These are phyloP conservation scores for Hanseniaspora taiwanica DNA, from an alignment of 805 yeast species.

Conservation along the genomic window DNA sequence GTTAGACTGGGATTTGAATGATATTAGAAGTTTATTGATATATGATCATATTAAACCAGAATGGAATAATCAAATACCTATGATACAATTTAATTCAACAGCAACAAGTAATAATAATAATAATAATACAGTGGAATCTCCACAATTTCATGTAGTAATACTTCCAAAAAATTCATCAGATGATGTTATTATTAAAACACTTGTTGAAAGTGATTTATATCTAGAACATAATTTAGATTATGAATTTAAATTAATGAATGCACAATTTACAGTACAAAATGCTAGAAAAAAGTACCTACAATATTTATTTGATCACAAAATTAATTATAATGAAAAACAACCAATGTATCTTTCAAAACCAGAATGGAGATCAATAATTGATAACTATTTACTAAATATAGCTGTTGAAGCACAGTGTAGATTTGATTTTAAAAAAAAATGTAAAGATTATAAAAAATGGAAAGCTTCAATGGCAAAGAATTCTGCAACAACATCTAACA, in stretches of 20 bases:
- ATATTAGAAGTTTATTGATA: slow-evolving; percentile 49
- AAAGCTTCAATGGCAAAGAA: slow-evolving; percentile 19
- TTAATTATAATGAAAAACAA: slow-evolving; percentile 13
- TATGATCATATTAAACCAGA: slow-evolving; percentile 36
- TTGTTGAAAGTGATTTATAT: slow-evolving; percentile 52
- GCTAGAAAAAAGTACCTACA: slow-evolving; percentile 27
- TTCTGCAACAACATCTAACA: slow-evolving; percentile 19
- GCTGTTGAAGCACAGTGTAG: slow-evolving; percentile 65
- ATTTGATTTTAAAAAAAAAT: slow-evolving; percentile 41
- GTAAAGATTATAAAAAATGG: slow-evolving; percentile 33
- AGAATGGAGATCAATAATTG: slow-evolving; percentile 66
- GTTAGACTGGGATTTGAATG: slow-evolving; percentile 61
- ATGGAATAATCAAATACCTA: slow-evolving; percentile 43
- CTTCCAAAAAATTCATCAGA: slow-evolving; percentile 43
- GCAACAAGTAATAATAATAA: not conserved
- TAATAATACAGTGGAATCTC: slow-evolving; percentile 10
- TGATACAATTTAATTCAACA: slow-evolving; percentile 14
- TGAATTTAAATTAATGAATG: slow-evolving; percentile 44
- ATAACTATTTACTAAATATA: slow-evolving; percentile 48
- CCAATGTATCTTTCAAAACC: slow-evolving; percentile 32
- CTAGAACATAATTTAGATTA: slow-evolving; percentile 45
- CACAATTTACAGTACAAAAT: slow-evolving; percentile 44
- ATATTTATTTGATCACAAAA: slow-evolving; percentile 26
- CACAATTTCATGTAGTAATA: slow-evolving; percentile 33
- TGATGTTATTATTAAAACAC: slow-evolving; percentile 31